Conservation (phyloP, 441 rosid species). For the Erodium moschatum region DNA sequence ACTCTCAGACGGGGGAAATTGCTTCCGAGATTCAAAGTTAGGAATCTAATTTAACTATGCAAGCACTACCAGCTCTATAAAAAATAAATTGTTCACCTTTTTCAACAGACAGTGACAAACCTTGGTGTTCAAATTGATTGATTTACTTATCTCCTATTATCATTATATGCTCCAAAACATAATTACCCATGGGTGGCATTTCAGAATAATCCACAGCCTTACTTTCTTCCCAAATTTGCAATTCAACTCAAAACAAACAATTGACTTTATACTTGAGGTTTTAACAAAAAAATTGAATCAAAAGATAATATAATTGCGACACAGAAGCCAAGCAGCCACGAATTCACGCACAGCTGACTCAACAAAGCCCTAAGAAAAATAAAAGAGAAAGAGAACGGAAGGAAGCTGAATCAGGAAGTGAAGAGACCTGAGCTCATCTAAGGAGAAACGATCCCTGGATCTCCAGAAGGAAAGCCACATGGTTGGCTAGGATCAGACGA, state of each 20-base stretch:
- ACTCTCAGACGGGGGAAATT: neutral
- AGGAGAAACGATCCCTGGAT: slow-evolving; percentile 92
- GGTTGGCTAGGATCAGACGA: slow-evolving; percentile 41
- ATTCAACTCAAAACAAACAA: neutral
- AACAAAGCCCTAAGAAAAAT: neutral
- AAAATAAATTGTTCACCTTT: neutral
- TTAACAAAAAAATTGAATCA: neutral
- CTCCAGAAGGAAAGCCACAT: slow-evolving; percentile 91
- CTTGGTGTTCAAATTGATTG: neutral
- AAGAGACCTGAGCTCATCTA: slow-evolving; percentile 82
- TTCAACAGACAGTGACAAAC: neutral
- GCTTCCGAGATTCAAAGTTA: neutral
- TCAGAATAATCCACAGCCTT: neutral
- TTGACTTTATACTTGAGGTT: neutral
- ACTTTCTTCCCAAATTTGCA: neutral
- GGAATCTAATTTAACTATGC: neutral
- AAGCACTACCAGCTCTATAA: neutral
- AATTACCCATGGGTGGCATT: neutral
- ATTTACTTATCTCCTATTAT: neutral
- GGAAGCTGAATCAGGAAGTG: neutral
- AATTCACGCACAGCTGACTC: slow-evolving; percentile 5
- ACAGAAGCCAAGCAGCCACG: neutral
- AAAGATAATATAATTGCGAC: neutral
- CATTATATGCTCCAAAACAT: slow-evolving; percentile 3
- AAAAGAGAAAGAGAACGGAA: neutral